Conservation (phyloP, 2,329 filamentous ascomycete genomes). For the Tolypocladium album region DNA sequence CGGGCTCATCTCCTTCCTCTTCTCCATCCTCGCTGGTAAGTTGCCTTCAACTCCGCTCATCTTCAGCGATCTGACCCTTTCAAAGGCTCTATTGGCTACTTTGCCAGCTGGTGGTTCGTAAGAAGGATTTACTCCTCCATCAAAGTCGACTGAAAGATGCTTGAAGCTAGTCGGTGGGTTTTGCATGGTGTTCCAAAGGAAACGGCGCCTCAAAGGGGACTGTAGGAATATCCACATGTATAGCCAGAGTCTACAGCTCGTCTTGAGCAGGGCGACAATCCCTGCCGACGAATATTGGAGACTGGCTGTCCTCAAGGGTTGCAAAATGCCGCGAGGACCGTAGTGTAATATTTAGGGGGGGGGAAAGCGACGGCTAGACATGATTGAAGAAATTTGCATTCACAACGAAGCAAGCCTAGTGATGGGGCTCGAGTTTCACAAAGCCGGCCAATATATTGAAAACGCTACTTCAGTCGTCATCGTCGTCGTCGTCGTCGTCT, state of each 20-base stretch:
- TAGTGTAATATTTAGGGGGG: background rate
- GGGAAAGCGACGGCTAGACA: background rate
- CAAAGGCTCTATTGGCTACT: conserved; percentile 86
- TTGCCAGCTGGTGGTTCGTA: conserved; percentile 89
- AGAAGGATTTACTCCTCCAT: conserved; percentile 94
- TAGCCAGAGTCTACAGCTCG: background rate
- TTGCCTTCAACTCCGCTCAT: conserved; percentile 7
- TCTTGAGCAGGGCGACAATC: background rate
- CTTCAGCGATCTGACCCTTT: background rate
- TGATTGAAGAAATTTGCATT: background rate
- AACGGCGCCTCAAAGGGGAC: no score
- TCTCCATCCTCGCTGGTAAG: conserved; percentile 90
- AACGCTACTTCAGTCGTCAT: conserved; percentile 7
- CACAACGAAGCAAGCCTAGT: background rate
- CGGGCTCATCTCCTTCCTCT: conserved; percentile 75
- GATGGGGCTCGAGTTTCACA: background rate
- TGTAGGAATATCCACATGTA: conserved; percentile 15
- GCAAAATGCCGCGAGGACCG: background rate
- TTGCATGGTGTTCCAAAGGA: background rate
- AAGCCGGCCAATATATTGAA: background rate
- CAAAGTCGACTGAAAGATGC: conserved; percentile 68
- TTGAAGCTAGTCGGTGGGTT: background rate
- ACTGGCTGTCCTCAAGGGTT: background rate
- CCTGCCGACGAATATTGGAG: background rate
- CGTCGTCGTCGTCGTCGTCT: conserved; percentile 34